phyloP scores from a whole-genome alignment of 192 early-diverging fungal species.

The Coemansia javaensis region DNA sequence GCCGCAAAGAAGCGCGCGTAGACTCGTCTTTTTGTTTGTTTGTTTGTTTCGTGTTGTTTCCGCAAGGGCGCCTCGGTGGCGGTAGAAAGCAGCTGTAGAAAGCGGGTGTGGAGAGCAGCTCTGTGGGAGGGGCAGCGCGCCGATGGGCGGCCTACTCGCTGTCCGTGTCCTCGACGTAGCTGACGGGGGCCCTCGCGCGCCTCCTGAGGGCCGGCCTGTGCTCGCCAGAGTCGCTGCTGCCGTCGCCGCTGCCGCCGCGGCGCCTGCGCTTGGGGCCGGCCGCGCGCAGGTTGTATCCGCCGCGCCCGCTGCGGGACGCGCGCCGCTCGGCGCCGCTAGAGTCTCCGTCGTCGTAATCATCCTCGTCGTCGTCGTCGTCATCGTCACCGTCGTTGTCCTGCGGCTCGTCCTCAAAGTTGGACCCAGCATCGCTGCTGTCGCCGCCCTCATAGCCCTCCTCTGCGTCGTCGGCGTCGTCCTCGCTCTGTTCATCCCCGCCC shows the following conservation, averaged over 20 bases:
- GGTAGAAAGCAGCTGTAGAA: not conserved
- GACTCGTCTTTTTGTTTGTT: no score
- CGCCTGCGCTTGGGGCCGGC: conserved; percentile 27
- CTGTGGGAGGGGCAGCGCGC: no score
- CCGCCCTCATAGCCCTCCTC: not conserved
- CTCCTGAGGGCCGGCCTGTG: conserved; percentile 27
- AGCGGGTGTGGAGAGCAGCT: no score
- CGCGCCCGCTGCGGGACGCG: conserved; percentile 25
- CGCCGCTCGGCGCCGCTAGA: conserved; percentile 16
- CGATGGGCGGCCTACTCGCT: no score
- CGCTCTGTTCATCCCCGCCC: not conserved
- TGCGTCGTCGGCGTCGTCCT: not conserved
- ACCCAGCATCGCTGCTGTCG: conserved; percentile 8
- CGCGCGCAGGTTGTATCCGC: conserved; percentile 37
- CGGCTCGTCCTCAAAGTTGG: conserved; percentile 25
- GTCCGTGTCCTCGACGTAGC: conserved; percentile 5
- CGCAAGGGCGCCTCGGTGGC: not conserved
- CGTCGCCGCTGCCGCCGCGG: not conserved
- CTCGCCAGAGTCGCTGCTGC: conserved; percentile 12
- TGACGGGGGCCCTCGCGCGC: conserved; percentile 19
- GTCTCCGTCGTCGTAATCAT: conserved; percentile 17
- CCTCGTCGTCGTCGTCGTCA: conserved; percentile 29
- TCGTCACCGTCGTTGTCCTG: conserved; percentile 24
- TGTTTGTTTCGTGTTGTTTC: no score
- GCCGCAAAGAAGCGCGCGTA: conserved; percentile 13